Evolutionary conservation across 768 basidiomycete genomes (phyloP), one percentile per base, ranked within the genome.

Genomic region (Chalciporus chontae): DNA sequence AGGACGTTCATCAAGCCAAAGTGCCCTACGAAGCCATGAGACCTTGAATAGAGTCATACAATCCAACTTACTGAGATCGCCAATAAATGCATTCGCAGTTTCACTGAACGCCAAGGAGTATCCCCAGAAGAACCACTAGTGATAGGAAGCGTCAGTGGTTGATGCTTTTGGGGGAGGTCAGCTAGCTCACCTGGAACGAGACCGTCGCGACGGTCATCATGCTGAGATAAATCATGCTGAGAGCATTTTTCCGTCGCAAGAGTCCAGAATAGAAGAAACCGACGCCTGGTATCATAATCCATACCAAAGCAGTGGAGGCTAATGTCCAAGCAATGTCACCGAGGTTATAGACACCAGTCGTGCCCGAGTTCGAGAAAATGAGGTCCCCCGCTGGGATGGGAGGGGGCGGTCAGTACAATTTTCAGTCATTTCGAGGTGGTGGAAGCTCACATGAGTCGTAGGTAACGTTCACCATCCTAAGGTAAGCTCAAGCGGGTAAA

Each of bases 91-190:
- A 53, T 70, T 74, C 5, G 76, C 90, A 0, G 77, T 81, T 13
- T 91, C 88, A 52, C 85, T 87, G 73, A 98, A 98, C 0, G 94
- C 81, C 19, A 98, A 75, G 2, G 92, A 94, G 72, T 79, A 97
- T 2, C 94, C 94, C 94, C 94, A 96, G 77, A 95, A 94, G 75
- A 92, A 94, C 92, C 92, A 94, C 86, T 93, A 54, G 14, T 52
- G 10, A 31, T 31, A 31, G 29, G 29, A 9, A 8, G 34, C 5
- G 19, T 61, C 17, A 57, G 57, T 26, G 6, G 8, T 18, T 21
- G 26, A 39, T 40, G 24, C 10, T 11, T 40, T 21, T 24, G 3
- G 18, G 9, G 29, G 8, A 1, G 9, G 8, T 7, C 1, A 0
- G 29, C 5, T 3, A 21, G 0, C 80, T 51, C 53, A 90, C 90